These are phyloP conservation scores for Fusarium luffae DNA, from an alignment of 2,329 filamentous ascomycete species.

Conservation along the genomic window DNA sequence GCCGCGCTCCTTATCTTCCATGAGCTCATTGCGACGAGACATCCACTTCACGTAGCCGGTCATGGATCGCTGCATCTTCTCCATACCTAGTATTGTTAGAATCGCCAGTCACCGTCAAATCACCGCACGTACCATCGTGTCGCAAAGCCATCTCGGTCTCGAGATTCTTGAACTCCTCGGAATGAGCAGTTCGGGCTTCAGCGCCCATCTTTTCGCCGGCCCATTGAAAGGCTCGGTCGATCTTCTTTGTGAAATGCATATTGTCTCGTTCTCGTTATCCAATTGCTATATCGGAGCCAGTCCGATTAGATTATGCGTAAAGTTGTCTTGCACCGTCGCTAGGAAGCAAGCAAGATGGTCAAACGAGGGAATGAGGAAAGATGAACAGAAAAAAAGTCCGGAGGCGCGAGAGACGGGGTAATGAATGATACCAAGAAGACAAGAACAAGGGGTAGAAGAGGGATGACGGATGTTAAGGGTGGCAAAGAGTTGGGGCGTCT, in stretches of 20 bases:
- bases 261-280: constrained; percentile 30
- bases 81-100: constrained; percentile 73
- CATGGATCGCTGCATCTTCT: constrained; percentile 88
- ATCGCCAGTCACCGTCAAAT: neutral
- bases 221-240: constrained; percentile 98
- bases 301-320: constrained; percentile 31
- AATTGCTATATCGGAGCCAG: constrained; percentile 41
- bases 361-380: constrained; percentile 17
- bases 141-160: constrained; percentile 91
- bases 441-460: constrained; percentile 38
- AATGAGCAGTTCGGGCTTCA: constrained; percentile 86
- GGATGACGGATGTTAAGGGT: constrained; percentile 41
- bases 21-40: constrained; percentile 81
- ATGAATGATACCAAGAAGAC: constrained; percentile 37
- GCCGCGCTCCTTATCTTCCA: constrained; percentile 87
- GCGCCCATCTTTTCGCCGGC: constrained; percentile 95
- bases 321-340: constrained; percentile 29
- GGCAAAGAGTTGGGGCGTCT: constrained; percentile 42
- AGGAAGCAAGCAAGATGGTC: constrained; percentile 11
- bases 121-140: constrained; percentile 76
- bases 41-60: constrained; percentile 88
- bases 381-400: neutral
- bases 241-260: constrained; percentile 79
- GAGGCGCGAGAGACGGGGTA: constrained; percentile 42
- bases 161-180: constrained; percentile 90